These are phyloP conservation scores for slime mould (Dictyostelium discoideum) DNA, from an alignment of 78 protist genomes.

Conservation along the genomic window DNA sequence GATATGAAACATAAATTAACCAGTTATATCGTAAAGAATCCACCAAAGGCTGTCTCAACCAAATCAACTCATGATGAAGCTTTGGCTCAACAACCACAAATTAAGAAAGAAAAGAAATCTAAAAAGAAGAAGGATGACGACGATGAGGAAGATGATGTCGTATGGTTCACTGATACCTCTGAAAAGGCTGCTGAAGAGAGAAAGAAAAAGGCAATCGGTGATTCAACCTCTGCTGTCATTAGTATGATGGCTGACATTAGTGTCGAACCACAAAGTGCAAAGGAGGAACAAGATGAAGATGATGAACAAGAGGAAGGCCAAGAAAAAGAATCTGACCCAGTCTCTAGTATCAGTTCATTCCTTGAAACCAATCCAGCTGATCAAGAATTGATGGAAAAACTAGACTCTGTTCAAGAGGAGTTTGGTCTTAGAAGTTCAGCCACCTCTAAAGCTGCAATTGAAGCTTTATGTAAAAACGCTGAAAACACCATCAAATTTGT, in stretches of 20 bases:
- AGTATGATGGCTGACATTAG: conserved; percentile 32
- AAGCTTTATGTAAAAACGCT: conserved; percentile 34
- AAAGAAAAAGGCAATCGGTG: conserved; percentile 55
- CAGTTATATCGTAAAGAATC: conserved; percentile 88
- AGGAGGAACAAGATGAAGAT: not conserved
- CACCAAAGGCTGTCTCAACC: conserved; percentile 70
- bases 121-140: conserved; percentile 1
- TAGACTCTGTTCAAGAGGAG: conserved; percentile 30
- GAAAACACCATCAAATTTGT: not conserved
- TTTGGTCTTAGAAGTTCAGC: conserved; percentile 43
- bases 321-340: conserved; percentile 43
- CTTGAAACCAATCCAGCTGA: conserved; percentile 23
- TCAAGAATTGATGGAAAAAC: conserved; percentile 17
- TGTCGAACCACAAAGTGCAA: not conserved
- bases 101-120: conserved; percentile 25
- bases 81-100: not conserved
- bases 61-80: conserved; percentile 34
- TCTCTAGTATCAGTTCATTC: not conserved
- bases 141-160: conserved; percentile 72
- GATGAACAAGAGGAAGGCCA: not conserved
- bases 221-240: conserved; percentile 28
- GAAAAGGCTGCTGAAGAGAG: conserved; percentile 75
- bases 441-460: conserved; percentile 53
- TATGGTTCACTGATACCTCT: conserved; percentile 81
- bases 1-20: conserved; percentile 60